Percentiles rank a stretch among this genome's conserved stretches.
Conservation (phyloP, 1,284 basidiomycete genomes). For the Albatrellus sp. region DNA sequence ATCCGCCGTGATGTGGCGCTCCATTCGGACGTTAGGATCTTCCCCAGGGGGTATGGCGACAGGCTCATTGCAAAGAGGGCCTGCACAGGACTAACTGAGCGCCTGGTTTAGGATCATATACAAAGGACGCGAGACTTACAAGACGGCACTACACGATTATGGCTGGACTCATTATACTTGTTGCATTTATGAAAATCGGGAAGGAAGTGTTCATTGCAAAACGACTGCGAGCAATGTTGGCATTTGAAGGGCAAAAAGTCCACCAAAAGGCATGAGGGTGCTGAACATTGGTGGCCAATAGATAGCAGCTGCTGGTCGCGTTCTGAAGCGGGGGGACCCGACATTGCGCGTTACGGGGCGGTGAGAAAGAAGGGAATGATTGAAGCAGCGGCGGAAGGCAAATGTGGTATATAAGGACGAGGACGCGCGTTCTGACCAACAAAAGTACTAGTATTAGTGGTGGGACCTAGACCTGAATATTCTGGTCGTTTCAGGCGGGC, state of each 20-base stretch:
- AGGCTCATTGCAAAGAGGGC: slow-evolving; percentile 60
- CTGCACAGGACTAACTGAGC: slow-evolving; percentile 19
- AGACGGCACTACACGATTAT: slow-evolving; percentile 60
- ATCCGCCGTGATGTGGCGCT: slow-evolving; percentile 49
- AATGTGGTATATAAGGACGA: slow-evolving; percentile 8
- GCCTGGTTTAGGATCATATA: not conserved
- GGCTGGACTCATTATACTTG: slow-evolving; percentile 56
- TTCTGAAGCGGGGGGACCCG: slow-evolving; percentile 19
- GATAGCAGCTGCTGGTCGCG: slow-evolving; percentile 43
- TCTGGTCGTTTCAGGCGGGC: too few species aligned
- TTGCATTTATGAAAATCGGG: slow-evolving; percentile 52
- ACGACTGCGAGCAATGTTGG: slow-evolving; percentile 52
- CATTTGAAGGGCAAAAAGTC: slow-evolving; percentile 80
- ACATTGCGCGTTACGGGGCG: slow-evolving; percentile 17
- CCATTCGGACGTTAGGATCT: slow-evolving; percentile 69
- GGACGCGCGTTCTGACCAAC: slow-evolving; percentile 12
- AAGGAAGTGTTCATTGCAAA: slow-evolving; percentile 66
- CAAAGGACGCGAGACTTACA: slow-evolving; percentile 35
- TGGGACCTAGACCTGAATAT: too few species aligned
- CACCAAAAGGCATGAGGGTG: slow-evolving; percentile 47
- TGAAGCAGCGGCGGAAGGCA: not conserved
- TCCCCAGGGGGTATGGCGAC: slow-evolving; percentile 60
- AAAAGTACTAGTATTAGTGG: not conserved
- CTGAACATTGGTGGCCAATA: slow-evolving; percentile 62
- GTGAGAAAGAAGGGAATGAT: slow-evolving; percentile 1